Conservation (phyloP, 2,329 filamentous ascomycete species). For the Coniochaeta pulveracea region DNA sequence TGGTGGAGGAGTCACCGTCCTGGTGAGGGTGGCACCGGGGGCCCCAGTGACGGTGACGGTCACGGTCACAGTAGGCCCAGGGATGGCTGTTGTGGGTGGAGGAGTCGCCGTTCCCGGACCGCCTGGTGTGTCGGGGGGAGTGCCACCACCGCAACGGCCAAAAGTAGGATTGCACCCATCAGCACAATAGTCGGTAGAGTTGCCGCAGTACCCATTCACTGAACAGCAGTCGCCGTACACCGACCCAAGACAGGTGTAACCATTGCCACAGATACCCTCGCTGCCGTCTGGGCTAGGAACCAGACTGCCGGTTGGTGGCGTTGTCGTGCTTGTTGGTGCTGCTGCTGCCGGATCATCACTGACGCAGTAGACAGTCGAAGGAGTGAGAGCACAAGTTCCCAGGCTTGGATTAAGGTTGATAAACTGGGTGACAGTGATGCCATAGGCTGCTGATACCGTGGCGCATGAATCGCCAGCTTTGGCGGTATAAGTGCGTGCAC, state of each 20-base stretch:
- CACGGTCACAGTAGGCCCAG: too few relatives aligned
- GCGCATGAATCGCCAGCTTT: slow-evolving; percentile 2
- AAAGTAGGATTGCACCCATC: slow-evolving; percentile 3
- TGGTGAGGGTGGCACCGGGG: too few relatives aligned
- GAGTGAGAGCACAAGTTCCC: not conserved
- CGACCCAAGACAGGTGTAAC: slow-evolving; percentile 4
- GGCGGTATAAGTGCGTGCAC: not conserved
- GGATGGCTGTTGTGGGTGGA: too few relatives aligned
- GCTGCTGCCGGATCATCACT: slow-evolving; percentile 1
- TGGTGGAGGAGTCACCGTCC: too few relatives aligned
- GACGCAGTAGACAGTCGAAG: slow-evolving; percentile 1
- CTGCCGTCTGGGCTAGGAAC: slow-evolving; percentile 4
- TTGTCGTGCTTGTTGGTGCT: not conserved
- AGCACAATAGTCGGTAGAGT: slow-evolving; percentile 4
- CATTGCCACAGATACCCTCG: slow-evolving; percentile 4
- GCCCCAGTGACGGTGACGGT: not conserved
- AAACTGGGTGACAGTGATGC: not conserved
- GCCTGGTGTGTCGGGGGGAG: not conserved
- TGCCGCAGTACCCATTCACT: slow-evolving; percentile 4
- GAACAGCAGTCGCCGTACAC: slow-evolving; percentile 5
- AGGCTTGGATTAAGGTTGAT: not conserved
- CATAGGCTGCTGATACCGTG: not conserved
- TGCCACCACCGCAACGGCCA: slow-evolving; percentile 1
- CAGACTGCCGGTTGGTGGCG: not conserved
- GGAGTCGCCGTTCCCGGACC: not conserved